Conservation (phyloP, 2,329 filamentous ascomycete species). For the Diaporthe amygdali region DNA sequence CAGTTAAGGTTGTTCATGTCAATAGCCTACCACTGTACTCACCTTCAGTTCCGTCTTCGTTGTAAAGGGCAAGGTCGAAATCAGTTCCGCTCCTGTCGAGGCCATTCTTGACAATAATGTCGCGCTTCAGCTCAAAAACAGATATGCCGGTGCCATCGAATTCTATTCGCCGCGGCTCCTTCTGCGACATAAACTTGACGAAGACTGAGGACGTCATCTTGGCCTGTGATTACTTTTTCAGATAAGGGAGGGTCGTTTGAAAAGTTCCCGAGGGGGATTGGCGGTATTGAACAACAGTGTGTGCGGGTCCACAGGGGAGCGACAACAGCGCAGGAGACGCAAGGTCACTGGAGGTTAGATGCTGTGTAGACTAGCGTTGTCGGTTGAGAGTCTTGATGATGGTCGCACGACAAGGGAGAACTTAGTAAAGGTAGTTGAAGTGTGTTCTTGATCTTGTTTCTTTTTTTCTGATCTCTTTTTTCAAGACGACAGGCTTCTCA, state of each 20-base stretch:
- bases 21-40: slow-evolving; percentile 42
- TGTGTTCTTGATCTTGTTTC: slow-evolving; percentile 27
- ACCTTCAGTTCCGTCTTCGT: slow-evolving; percentile 91
- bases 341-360: slow-evolving; percentile 20
- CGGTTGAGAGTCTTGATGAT: slow-evolving; percentile 15
- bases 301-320: slow-evolving; percentile 1
- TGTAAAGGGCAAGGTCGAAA: slow-evolving; percentile 94
- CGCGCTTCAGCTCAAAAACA: slow-evolving; percentile 97
- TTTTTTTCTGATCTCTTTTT: slow-evolving; percentile 29
- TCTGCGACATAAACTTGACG: slow-evolving; percentile 99
- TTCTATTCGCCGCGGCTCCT: slow-evolving; percentile 90
- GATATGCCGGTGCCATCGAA: slow-evolving; percentile 98
- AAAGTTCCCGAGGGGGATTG: not conserved
- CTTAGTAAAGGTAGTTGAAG: slow-evolving; percentile 20
- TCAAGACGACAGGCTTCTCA: slow-evolving; percentile 27
- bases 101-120: slow-evolving; percentile 94
- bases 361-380: slow-evolving; percentile 28
- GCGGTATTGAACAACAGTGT: slow-evolving; percentile 18
- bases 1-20: not conserved
- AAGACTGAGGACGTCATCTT: slow-evolving; percentile 96
- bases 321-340: slow-evolving; percentile 8
- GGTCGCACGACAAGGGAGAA: slow-evolving; percentile 14
- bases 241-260: not conserved
- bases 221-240: slow-evolving; percentile 32
- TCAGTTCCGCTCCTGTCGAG: slow-evolving; percentile 89